Evolutionary conservation across 2,329 filamentous ascomycete species (phyloP).

Genomic region (Coleophoma crateriformis): DNA sequence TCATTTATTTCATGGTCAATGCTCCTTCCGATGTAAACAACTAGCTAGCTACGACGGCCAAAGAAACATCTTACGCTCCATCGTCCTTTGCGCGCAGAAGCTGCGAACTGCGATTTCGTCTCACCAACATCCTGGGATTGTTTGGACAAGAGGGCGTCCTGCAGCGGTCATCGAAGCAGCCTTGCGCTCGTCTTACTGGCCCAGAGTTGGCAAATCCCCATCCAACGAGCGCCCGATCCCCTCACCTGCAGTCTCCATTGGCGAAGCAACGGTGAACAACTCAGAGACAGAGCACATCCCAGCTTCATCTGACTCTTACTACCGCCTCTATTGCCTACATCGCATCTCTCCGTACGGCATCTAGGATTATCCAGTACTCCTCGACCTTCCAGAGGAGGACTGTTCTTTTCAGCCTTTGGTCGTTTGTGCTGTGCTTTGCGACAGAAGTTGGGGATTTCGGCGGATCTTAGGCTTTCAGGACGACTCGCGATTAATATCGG

Average conservation of each 20-base stretch:
- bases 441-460: background rate
- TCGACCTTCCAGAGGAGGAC: too few species aligned
- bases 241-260: background rate
- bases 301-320: background rate
- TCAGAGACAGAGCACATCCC: constrained; percentile 1
- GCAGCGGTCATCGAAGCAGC: too few species aligned
- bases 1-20: background rate
- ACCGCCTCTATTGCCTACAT: constrained; percentile 3
- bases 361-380: background rate
- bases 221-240: too few species aligned
- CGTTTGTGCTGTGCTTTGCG: background rate
- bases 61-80: background rate
- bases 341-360: constrained; percentile 1
- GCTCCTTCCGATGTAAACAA: background rate
- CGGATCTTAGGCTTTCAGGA: background rate
- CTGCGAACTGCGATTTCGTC: too few species aligned
- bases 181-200: too few species aligned
- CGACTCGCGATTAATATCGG: background rate
- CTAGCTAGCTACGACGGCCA: background rate
- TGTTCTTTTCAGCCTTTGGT: background rate
- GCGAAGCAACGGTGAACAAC: background rate
- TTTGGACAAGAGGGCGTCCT: too few species aligned
- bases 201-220: background rate
- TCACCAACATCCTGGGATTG: too few species aligned
- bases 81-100: too few species aligned